Percentiles rank a stretch among this genome's conserved stretches.
These are phyloP conservation scores for Odonthalia washingtoniensis DNA, from an alignment of 31 red algal genomes.

Conservation along the genomic window DNA sequence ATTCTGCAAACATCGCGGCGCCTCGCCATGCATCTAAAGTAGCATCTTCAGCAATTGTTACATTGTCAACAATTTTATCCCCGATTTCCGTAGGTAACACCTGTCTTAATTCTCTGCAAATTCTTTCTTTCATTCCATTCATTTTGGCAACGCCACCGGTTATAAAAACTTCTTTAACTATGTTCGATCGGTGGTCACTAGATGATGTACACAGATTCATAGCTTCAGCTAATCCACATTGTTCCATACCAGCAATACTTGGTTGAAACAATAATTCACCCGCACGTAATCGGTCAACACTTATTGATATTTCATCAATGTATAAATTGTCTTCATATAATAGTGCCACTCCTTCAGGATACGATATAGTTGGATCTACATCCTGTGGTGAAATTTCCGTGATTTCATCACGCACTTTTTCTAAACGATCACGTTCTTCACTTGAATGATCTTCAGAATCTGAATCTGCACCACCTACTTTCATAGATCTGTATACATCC, in stretches of 20 bases:
- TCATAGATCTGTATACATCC: constrained; percentile 90
- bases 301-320: constrained; percentile 66
- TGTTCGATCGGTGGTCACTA: constrained; percentile 26
- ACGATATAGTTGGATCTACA: constrained; percentile 64
- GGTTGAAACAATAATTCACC: constrained; percentile 83
- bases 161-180: constrained; percentile 81
- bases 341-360: constrained; percentile 57
- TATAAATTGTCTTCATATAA: constrained; percentile 65
- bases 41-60: constrained; percentile 53
- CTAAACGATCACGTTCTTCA: constrained; percentile 63
- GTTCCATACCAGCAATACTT: constrained; percentile 77
- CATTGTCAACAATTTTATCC: constrained; percentile 52
- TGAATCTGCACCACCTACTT: constrained; percentile 58
- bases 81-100: constrained; percentile 74
- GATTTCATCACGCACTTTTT: constrained; percentile 68
- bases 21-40: constrained; percentile 85
- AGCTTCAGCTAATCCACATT: constrained; percentile 81
- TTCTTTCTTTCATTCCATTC: constrained; percentile 52
- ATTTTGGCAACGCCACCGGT: constrained; percentile 71
- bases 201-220: constrained; percentile 32
- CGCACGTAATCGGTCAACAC: constrained; percentile 76
- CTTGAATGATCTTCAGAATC: constrained; percentile 73
- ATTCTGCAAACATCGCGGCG: constrained; percentile 67
- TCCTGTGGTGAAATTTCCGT: constrained; percentile 73
- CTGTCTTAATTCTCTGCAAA: constrained; percentile 63